Base-by-base conservation (phyloP, 371 early-diverging fungal species). In the Paraphysoderma sedebokerense region DNA sequence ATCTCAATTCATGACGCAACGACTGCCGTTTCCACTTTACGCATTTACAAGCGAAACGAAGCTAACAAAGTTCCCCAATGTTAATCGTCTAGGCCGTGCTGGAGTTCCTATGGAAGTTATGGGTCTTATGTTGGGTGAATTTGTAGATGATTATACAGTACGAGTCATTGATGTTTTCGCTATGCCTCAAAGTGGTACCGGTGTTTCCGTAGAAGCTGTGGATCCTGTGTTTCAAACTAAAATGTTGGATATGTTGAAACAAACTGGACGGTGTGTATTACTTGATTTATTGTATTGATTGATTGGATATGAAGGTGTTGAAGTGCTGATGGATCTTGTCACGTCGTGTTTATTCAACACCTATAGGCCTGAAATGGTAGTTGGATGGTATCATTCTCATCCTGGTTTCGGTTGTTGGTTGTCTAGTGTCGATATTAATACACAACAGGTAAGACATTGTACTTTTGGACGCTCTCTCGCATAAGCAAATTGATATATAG, bases 71-170 rank as follows among this genome's bases (percentile, higher is more conserved):
- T n/a, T n/a, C n/a, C 39, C 9, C 32, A 24, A 12, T 34, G 35
- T 38, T 28, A 34, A 23, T 28, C 59, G 37, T 9, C 19, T 60
- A 84, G 97, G 93, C 27, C 81, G 98, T 52, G 98, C 99, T 30
- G 99, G 99, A 55, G 98, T 99, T n/a, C 99, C 99, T 11, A 92
- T 99, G 93, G 99, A 99, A 68, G 99, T 99, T 44, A 99, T 99
- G 99, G 99, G 99, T 15, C 76, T 99, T 45, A 99, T 99, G 99
- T 72, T 99, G 52, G 99, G 99, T 26, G 98, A 98, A 66, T 99
- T 98, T 73, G 85, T 99, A 12, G 99, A 99, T 62, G 99, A 99
- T 56, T 99, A 98, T 67, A 99, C 99, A 1, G 93, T 99, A 1
- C 88, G 90, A 5, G 99, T 99, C 20, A 87, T 96, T 35, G 99